Evolutionary conservation across 2,329 filamentous ascomycete species (phyloP).

Genomic region (Xylaria sp.): DNA sequence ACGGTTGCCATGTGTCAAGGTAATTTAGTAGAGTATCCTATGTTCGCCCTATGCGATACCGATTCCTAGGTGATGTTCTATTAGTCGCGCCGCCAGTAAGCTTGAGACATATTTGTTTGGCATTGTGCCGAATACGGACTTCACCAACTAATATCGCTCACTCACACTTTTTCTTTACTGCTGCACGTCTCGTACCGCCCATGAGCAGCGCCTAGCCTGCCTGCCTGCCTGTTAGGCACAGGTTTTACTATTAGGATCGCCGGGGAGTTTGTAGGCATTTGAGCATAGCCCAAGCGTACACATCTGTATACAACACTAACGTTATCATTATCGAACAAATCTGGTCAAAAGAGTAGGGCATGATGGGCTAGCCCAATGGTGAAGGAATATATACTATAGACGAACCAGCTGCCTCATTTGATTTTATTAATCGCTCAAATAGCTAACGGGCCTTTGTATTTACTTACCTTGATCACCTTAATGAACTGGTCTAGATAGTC

Average conservation of each 20-base stretch:
- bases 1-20: too few relatives aligned
- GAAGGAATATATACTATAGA: too few relatives aligned
- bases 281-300: background rate
- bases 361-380: too few relatives aligned
- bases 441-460: too few relatives aligned
- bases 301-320: background rate
- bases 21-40: too few relatives aligned
- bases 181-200: background rate
- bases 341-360: too few relatives aligned
- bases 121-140: constrained; percentile 22
- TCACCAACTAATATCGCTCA: constrained; percentile 11
- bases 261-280: background rate
- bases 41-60: too few relatives aligned
- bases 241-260: background rate
- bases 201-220: background rate
- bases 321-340: too few relatives aligned
- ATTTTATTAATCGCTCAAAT: too few relatives aligned
- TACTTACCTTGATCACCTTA: too few relatives aligned
- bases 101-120: constrained; percentile 24
- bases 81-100: constrained; percentile 13
- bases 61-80: background rate
- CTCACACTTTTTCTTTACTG: background rate
- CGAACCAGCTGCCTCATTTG: too few relatives aligned
- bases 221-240: background rate
- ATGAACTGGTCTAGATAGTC: too few relatives aligned